These are phyloP conservation scores for Cladosporium velox DNA, from an alignment of 2,329 filamentous ascomycete species.

Conservation along the genomic window DNA sequence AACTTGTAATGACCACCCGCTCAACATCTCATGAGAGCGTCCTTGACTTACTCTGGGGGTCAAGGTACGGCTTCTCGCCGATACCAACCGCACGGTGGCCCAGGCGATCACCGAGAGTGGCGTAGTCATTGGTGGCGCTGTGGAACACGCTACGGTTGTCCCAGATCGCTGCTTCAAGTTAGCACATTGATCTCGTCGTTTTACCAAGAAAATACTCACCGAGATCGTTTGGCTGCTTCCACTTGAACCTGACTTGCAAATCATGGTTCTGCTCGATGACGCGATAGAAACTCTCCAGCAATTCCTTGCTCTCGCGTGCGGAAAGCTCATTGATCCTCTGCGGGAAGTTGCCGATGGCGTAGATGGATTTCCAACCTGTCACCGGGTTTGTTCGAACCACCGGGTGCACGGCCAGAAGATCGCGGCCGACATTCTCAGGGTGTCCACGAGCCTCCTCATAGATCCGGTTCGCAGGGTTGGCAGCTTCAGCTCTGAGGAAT, in stretches of 20 bases:
- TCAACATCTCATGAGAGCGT: not conserved
- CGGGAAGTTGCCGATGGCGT: slow-evolving; percentile 42
- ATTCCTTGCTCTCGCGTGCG: slow-evolving; percentile 45
- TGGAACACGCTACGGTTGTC: slow-evolving; percentile 65
- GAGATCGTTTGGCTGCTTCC: slow-evolving; percentile 53
- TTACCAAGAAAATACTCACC: slow-evolving; percentile 32
- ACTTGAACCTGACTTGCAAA: slow-evolving; percentile 53
- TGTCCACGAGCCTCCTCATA: slow-evolving; percentile 29
- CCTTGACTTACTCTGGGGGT: slow-evolving; percentile 53
- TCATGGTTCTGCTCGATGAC: slow-evolving; percentile 44
- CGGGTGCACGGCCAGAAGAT: slow-evolving; percentile 54
- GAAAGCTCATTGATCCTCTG: slow-evolving; percentile 49
- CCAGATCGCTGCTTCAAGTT: slow-evolving; percentile 57
- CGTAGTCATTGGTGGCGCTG: slow-evolving; percentile 65
- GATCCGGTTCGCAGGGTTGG: slow-evolving; percentile 39
- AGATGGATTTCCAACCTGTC: slow-evolving; percentile 63
- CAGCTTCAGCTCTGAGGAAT: not conserved
- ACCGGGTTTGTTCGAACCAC: slow-evolving; percentile 64
- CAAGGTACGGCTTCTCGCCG: slow-evolving; percentile 58
- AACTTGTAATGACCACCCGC: not conserved
- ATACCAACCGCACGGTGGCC: slow-evolving; percentile 58
- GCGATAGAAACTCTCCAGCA: slow-evolving; percentile 45
- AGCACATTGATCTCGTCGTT: not conserved
- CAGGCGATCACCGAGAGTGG: slow-evolving; percentile 52
- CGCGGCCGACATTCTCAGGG: slow-evolving; percentile 18